A percentile compares a stretch with the other conserved stretches of the same genome.
These are phyloP conservation scores for Laetiporus sulphureus DNA, from an alignment of 1,284 basidiomycete genomes.

Conservation along the genomic window DNA sequence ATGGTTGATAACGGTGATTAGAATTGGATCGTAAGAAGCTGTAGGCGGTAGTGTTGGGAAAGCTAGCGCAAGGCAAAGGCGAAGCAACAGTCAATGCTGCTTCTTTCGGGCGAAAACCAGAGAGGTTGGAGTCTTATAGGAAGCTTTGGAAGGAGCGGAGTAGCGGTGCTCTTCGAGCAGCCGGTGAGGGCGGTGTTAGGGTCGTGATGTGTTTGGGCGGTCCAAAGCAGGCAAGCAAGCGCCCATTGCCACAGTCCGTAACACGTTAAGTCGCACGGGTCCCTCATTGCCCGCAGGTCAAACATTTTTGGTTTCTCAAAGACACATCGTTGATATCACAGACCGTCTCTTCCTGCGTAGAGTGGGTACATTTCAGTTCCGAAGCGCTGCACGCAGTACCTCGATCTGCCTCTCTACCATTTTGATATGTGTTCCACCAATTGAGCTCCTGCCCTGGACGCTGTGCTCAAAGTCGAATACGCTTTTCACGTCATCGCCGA, in stretches of 20 bases:
- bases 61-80: neutral
- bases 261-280: too few relatives aligned
- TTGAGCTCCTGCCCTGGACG: constrained; percentile 90
- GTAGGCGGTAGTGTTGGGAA: constrained; percentile 9
- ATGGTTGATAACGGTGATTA: constrained; percentile 35
- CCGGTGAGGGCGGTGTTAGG: constrained; percentile 6
- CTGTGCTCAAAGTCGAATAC: constrained; percentile 93
- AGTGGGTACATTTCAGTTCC: too few relatives aligned
- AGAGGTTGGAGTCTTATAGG: constrained; percentile 7
- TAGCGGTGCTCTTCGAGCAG: constrained; percentile 4
- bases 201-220: constrained; percentile 2
- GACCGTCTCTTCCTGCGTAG: too few relatives aligned
- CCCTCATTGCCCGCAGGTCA: too few relatives aligned
- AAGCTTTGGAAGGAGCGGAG: constrained; percentile 9
- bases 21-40: constrained; percentile 11
- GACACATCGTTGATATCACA: too few relatives aligned
- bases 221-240: neutral
- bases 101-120: constrained; percentile 13
- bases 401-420: constrained; percentile 85
- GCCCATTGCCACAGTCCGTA: too few relatives aligned
- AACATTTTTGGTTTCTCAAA: too few relatives aligned
- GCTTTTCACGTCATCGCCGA: constrained; percentile 73
- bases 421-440: constrained; percentile 83
- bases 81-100: constrained; percentile 29
- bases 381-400: constrained; percentile 52